A percentile compares a stretch with the other conserved stretches of the same genome.
phyloP scores from a whole-genome alignment of 805 yeast genomes.

The Kuraishia ogatae region DNA sequence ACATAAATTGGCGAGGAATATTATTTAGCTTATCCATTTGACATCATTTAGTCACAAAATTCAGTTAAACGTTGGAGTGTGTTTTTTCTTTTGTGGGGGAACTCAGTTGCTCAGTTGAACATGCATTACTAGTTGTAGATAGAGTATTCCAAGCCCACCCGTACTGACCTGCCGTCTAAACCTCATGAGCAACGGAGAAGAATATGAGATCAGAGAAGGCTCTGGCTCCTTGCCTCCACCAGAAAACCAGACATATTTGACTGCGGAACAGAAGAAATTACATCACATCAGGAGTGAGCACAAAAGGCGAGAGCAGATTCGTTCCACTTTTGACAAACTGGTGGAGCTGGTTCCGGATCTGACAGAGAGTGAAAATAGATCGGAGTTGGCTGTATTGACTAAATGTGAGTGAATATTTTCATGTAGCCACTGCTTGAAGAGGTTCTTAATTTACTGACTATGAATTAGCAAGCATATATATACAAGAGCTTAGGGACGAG shows the following conservation, averaged over 20 bases:
- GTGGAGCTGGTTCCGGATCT: constrained; percentile 72
- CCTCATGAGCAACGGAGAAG: not conserved
- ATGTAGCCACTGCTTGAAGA: not conserved
- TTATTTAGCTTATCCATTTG: too few species aligned
- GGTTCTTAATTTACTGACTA: not conserved
- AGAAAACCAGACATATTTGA: constrained; percentile 7
- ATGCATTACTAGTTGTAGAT: too few species aligned
- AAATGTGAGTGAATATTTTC: constrained; percentile 25
- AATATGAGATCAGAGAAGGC: not conserved
- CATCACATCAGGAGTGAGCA: constrained; percentile 53
- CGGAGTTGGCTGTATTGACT: constrained; percentile 68
- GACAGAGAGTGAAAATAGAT: constrained; percentile 60
- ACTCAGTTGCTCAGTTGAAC: too few species aligned
- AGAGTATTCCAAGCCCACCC: too few species aligned
- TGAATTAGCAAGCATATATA: constrained; percentile 31
- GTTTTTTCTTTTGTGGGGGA: too few species aligned
- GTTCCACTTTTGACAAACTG: constrained; percentile 72
- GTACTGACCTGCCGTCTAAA: not conserved
- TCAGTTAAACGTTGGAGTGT: too few species aligned
- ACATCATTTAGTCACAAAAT: too few species aligned
- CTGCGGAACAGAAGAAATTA: constrained; percentile 23
- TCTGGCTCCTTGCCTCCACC: not conserved
- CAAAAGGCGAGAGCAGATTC: constrained; percentile 75
- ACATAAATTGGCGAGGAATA: too few species aligned
- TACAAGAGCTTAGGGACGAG: constrained; percentile 40